Base-by-base conservation (phyloP, 352 stramenopile genomes). In the Saprolegnia parasitica region DNA sequence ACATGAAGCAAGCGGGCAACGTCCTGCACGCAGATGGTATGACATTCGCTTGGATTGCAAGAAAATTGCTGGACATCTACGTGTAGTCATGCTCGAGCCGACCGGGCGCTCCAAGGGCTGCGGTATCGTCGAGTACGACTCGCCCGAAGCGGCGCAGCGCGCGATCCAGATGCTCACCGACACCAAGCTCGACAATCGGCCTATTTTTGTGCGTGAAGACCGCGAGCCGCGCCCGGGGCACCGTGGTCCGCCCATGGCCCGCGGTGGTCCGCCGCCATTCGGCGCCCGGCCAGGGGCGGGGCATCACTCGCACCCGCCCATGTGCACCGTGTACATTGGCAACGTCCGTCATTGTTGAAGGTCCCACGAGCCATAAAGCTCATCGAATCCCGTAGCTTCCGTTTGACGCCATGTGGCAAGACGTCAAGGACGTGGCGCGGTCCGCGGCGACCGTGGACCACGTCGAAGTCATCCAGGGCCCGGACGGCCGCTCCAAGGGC, bases 121-220 rank as follows among this genome's bases (percentile, higher is more conserved):
- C 50, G 87, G 86, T 5, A 74, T 94, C 13, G 86, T 94, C 35
- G 83, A 94, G 64, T 94, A 83, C 56, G 68, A 70, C 18, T 79
- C 79, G 0, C 67, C 73, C 16, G 77, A 97, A 24, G 91, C 93
- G 39, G 96, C 96, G 6, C 72, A 82, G 4, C 73, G 77, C 39
- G 94, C 95, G 5, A 98, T 98, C 72, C 72, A 76, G 6, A 88
- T 81, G 65, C 79, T 99, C 5, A 96, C 91, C 62, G 91, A 98
- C 78, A 91, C 91, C 0, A 88, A 98, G 63, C 77, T 99, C 3
- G 91, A 94, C 64, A 95, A 95, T 5, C 88, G 96, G 46, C 74
- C 80, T 56, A 91, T 97, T 50, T 92, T 93, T 50, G 88, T 97
- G 21, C 88, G 87, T 4, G 88, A 97, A 74, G 90, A 94, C 67